Percentiles rank a stretch among this genome's conserved stretches.
Conservation (phyloP, 1,284 basidiomycete species). For the Xerocomus minutiporus region DNA sequence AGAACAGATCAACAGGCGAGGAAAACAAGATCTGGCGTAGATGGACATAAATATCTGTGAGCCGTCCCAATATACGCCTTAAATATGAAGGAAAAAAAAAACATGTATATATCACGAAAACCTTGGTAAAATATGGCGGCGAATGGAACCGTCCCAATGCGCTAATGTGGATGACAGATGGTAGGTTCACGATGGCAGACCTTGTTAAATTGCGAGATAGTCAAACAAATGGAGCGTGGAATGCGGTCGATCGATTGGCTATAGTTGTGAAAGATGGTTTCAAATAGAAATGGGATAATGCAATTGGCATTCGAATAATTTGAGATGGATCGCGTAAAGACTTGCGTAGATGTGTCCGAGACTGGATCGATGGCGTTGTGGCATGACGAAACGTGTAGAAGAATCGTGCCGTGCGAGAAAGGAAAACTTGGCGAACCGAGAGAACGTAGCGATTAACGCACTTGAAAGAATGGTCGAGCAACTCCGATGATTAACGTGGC, state of each 20-base stretch:
- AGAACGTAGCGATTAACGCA: conserved; percentile 9
- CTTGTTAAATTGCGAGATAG: conserved; percentile 21
- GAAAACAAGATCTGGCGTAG: conserved; percentile 21
- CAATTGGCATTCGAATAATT: conserved; percentile 16
- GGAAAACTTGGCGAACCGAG: conserved; percentile 7
- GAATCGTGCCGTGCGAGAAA: conserved; percentile 13
- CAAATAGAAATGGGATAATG: conserved; percentile 19
- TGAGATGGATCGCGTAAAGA: conserved; percentile 5
- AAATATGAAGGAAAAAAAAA: conserved; percentile 21
- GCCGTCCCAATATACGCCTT: conserved; percentile 30
- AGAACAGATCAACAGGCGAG: neutral
- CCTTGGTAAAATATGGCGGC: conserved; percentile 13
- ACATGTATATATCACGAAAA: conserved; percentile 16
- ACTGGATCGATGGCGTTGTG: conserved; percentile 9
- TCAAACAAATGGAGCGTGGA: conserved; percentile 33
- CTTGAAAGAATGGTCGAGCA: conserved; percentile 9
- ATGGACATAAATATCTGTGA: conserved; percentile 30
- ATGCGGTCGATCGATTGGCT: conserved; percentile 23
- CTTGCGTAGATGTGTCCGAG: conserved; percentile 11
- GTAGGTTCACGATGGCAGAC: conserved; percentile 11
- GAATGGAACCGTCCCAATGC: conserved; percentile 30
- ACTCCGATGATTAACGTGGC: conserved; percentile 4
- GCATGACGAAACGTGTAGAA: conserved; percentile 14
- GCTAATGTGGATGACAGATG: conserved; percentile 26
- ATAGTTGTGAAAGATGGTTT: conserved; percentile 17